Evolutionary conservation across 2,329 filamentous ascomycete species (phyloP).

Genomic region (Trichoderma simmonsii): DNA sequence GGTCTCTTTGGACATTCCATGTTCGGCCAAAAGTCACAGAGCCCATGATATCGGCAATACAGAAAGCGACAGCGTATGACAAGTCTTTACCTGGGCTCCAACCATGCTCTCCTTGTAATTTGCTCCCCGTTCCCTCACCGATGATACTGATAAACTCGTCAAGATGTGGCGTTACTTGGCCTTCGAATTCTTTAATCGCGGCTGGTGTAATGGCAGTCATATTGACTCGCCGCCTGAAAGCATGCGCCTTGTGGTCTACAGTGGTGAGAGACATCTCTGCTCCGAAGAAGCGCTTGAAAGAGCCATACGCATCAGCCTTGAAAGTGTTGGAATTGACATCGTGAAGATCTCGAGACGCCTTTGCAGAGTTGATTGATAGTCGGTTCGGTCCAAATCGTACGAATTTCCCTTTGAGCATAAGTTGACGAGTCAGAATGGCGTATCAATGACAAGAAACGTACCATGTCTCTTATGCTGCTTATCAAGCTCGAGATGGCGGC

Average conservation of each 20-base stretch:
- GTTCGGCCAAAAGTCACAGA: conserved; percentile 20
- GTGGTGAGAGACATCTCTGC: conserved; percentile 22
- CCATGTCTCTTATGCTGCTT: conserved; percentile 14
- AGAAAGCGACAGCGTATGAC: conserved; percentile 17
- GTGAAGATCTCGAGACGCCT: conserved; percentile 13
- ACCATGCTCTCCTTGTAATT: conserved; percentile 8
- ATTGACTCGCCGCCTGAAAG: conserved; percentile 20
- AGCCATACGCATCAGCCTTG: conserved; percentile 15
- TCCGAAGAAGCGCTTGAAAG: conserved; percentile 19
- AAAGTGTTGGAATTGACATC: conserved; percentile 17
- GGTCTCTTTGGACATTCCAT: conserved; percentile 20
- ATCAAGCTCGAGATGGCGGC: conserved; percentile 16
- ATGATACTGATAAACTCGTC: conserved; percentile 16
- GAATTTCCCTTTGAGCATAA: conserved; percentile 1
- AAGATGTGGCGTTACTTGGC: conserved; percentile 15
- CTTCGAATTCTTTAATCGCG: conserved; percentile 18
- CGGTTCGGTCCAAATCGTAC: conserved; percentile 20
- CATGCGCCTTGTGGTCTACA: conserved; percentile 18
- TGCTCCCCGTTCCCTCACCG: conserved; percentile 6
- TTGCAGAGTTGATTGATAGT: conserved; percentile 18
- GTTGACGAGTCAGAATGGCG: neutral
- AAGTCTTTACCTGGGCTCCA: conserved; percentile 19
- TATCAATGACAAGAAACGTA: neutral
- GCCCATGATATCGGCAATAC: conserved; percentile 22
- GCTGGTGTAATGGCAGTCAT: conserved; percentile 18